Base-by-base conservation (phyloP, 2,329 filamentous ascomycete species). In the Blumeriella jaapii region DNA sequence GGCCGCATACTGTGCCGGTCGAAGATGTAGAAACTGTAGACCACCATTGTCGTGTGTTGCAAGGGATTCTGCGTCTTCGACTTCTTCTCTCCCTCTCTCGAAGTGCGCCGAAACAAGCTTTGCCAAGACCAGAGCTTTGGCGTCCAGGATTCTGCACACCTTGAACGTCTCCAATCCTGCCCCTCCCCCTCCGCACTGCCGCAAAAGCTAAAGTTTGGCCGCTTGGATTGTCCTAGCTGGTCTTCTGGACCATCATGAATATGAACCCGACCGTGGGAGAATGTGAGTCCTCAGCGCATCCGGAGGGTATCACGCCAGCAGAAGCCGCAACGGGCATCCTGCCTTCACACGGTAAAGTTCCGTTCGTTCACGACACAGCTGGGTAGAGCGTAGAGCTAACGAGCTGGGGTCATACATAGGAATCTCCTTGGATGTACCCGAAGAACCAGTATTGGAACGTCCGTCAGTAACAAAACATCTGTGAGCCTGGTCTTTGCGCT, bases 21-120 rank as follows among this genome's bases (percentile, higher is more conserved):
- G 59, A 98, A 98, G 57, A 98, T 95, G 69, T 94, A 94, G 64
- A 98, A 94, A 41, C 86, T 87, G 64, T 93, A 96, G 60, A 96
- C 82, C 42, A 82, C 78, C 91, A 98, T 96, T 5, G 25, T 45
- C 18, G 24, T 20, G 7, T 16, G 6, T 16, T 19, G 5, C 26
- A n/a, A n/a, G n/a, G n/a, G n/a, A n/a, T n/a, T n/a, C n/a, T n/a
- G n/a, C n/a, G n/a, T n/a, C n/a, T n/a, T n/a, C n/a, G n/a, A n/a
- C n/a, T n/a, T n/a, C n/a, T n/a, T n/a, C n/a, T n/a, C n/a, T n/a
- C n/a, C n/a, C n/a, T n/a, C n/a, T n/a, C n/a, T n/a, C n/a, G n/a
- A n/a, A n/a, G n/a, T n/a, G 33, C 33, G 29, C 29, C 24, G 29
- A 40, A 33, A 39, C 24, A 50, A 49, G 48, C 48, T 49, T 48